Evolutionary conservation across 352 stramenopile genomes (phyloP).

Genomic region (Thraustochytrium striatum): DNA sequence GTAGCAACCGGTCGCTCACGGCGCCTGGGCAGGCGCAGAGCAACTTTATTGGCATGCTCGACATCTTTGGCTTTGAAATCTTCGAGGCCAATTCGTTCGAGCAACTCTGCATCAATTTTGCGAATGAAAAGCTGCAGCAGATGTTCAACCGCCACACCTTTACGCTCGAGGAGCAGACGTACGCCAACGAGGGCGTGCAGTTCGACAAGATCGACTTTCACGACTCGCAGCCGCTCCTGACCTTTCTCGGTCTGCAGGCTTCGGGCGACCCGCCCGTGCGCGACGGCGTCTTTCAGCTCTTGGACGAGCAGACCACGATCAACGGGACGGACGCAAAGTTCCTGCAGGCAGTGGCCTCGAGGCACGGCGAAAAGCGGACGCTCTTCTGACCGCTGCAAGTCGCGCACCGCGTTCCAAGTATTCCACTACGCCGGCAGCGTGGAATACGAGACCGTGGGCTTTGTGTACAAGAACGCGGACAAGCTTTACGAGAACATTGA

Average conservation of each 20-base stretch:
- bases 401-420: conserved; percentile 71
- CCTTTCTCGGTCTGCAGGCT: conserved; percentile 23
- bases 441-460: conserved; percentile 87
- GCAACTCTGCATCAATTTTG: conserved; percentile 85
- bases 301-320: conserved; percentile 51
- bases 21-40: conserved; percentile 48
- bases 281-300: conserved; percentile 80
- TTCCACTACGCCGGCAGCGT: conserved; percentile 90
- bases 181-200: conserved; percentile 65
- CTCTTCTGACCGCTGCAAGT: conserved; percentile 42
- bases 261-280: conserved; percentile 67
- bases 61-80: conserved; percentile 84
- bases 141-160: conserved; percentile 82
- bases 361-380: not conserved
- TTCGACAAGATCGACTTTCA: conserved; percentile 66
- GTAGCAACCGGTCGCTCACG: not conserved
- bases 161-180: conserved; percentile 76
- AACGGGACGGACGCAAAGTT: conserved; percentile 77
- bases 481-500: conserved; percentile 90
- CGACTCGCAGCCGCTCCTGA: conserved; percentile 70
- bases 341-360: conserved; percentile 60
- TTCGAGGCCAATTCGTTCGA: conserved; percentile 83
- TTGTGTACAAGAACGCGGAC: conserved; percentile 93
- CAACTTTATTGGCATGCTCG: conserved; percentile 73
- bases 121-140: conserved; percentile 84